Evolutionary conservation across 352 stramenopile species (phyloP), one percentile per base, ranked within the genome.

Genomic region (Phytophthora boehmeriae): DNA sequence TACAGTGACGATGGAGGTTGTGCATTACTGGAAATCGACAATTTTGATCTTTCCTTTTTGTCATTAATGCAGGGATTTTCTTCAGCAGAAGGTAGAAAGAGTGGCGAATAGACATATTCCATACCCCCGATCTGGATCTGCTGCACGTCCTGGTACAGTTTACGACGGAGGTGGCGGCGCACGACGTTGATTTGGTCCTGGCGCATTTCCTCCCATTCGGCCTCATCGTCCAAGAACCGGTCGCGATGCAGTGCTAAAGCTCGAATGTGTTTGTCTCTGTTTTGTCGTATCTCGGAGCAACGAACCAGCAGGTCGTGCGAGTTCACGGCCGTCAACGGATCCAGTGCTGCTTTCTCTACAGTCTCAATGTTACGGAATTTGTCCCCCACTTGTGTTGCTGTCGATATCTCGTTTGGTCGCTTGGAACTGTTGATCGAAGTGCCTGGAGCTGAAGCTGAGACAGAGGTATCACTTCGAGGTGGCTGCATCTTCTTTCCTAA

Each of bases 221-320:
- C 64, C 27, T 92, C 81, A 1, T 79, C 63, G 4, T 88, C 74
- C 10, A 82, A 48, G 54, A 92, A 91, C 14, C 52, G 60, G 53
- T 90, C 68, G 17, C 82, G 73, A 44, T 88, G 75, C 23, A 63
- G 50, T 1, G 55, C 54, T 5, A 93, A 63, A 0, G 64, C 68
- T 45, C 66, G 51, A 5, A 88, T 60, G 36, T 89, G 75, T 27
- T 63, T 66, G 17, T 81, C 66, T 9, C 78, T 75, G 41, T 83
- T 64, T 51, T 89, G 78, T 0, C 78, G 82, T 38, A 93, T 91
- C 34, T 83, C 63, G 2, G 78, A 72, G 36, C 82, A 92, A 0
- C 75, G 74, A 27, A 93, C 72, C 0, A 93, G 74, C 22, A 93
- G 66, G 10, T 93, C 80, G 51, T 90, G 82, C n/a, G 85, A 89